Base-by-base conservation (phyloP, 768 basidiomycete species). In the Cubamyces sp. region DNA sequence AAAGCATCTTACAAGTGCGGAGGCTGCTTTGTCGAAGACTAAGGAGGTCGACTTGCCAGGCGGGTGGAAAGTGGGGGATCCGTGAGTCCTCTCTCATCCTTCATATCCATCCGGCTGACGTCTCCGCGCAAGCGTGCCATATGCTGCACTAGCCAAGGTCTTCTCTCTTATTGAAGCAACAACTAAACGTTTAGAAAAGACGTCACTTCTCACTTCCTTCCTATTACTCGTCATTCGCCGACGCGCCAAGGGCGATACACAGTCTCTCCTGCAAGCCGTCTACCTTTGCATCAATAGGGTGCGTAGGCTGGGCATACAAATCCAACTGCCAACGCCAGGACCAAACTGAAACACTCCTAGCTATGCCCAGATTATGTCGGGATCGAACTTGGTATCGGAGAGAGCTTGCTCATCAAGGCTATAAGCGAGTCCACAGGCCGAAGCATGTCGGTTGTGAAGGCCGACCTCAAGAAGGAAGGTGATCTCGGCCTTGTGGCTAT, bases 271-370 rank as follows among this genome's bases (percentile, higher is more conserved):
- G 5, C 92, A 95, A 69, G 86, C 88, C 1, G 90, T 99, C 2
- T 99, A 99, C 70, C 82, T 99, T 1, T 98, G 97, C 72, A 98
- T 98, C 72, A 99, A 99, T 71, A 81, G 95, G 62, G 95, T 98
- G 72, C 55, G 87, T 74, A 30, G 55, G 53, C 4, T 11, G 9
- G 34, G 34, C 4, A 9, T 34, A 9, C 34, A 11, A 34, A 9
- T 11, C 6, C 34, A 11, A 34, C 6, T 34, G 26, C 15, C 8
- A 9, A 16, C 16, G 21, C 30, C 45, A 9, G 41, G 14, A 18
- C 23, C 16, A 52, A 14, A 16, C 43, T 57, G 34, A 52, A 11
- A 5, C 19, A 12, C 14, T 8, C 50, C 34, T 72, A 98, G 96
- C 74, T 98, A 59, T 88, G 94, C 67, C 96, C 97, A 16, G 97